These are phyloP conservation scores for Lipomyces sp. DNA, from an alignment of 805 yeast species.

Conservation along the genomic window DNA sequence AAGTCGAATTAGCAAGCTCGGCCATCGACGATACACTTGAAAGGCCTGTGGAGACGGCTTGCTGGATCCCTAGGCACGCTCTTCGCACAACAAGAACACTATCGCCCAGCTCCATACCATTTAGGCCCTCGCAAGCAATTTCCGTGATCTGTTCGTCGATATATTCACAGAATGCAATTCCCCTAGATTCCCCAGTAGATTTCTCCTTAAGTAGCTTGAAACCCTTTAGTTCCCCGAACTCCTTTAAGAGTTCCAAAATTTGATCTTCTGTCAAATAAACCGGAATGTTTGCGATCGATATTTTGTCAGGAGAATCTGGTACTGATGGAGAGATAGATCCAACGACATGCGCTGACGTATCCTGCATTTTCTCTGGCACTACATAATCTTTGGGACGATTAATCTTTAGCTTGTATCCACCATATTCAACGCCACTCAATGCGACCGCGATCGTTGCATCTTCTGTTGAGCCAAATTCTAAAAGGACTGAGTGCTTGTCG, in stretches of 20 bases:
- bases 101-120: slow-evolving; percentile 48
- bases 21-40: slow-evolving; percentile 39
- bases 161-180: slow-evolving; percentile 62
- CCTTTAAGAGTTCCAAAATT: slow-evolving; percentile 50
- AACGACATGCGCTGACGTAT: slow-evolving; percentile 19
- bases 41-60: slow-evolving; percentile 22
- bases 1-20: slow-evolving; percentile 42
- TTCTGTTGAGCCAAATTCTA: slow-evolving; percentile 57
- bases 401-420: slow-evolving; percentile 44
- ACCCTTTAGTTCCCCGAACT: slow-evolving; percentile 50
- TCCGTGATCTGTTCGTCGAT: slow-evolving; percentile 40
- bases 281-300: slow-evolving; percentile 55
- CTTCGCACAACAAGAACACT: slow-evolving; percentile 46
- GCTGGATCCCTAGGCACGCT: slow-evolving; percentile 48
- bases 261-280: slow-evolving; percentile 51
- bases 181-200: slow-evolving; percentile 57
- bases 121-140: slow-evolving; percentile 46
- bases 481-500: slow-evolving; percentile 46
- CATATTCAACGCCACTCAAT: slow-evolving; percentile 46
- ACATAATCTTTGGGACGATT: slow-evolving; percentile 56
- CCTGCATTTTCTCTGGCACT: slow-evolving; percentile 41
- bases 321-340: slow-evolving; percentile 39
- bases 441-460: slow-evolving; percentile 62
- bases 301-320: slow-evolving; percentile 54
- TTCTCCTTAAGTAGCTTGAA: slow-evolving; percentile 52